Conservation (phyloP, 345 rosid species). For the Lenwebbia sp. region DNA sequence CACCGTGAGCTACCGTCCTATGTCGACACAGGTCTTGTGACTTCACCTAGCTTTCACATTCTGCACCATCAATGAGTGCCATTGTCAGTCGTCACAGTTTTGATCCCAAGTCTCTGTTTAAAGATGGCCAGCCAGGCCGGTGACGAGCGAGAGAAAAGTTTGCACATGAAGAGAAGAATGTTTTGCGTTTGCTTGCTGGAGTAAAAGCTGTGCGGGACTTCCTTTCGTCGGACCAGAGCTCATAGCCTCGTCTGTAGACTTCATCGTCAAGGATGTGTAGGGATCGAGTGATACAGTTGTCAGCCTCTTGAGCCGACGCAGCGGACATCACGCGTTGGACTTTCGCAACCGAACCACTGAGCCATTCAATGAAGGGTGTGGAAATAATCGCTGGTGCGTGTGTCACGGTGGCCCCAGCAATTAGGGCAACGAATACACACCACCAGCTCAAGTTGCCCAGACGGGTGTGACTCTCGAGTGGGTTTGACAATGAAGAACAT, state of each 20-base stretch:
- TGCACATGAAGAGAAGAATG: background rate
- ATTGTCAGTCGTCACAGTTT: background rate
- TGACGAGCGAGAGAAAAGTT: background rate
- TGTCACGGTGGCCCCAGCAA: background rate
- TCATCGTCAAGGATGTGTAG: background rate
- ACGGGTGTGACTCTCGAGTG: background rate
- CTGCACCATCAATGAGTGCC: background rate
- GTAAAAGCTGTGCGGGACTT: background rate
- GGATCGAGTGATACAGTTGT: background rate
- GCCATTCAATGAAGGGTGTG: background rate
- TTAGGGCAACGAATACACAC: background rate
- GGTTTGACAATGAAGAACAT: background rate
- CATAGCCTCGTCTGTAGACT: background rate
- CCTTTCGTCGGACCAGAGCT: background rate
- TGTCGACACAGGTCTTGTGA: background rate
- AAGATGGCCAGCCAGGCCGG: background rate
- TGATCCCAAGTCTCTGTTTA: background rate
- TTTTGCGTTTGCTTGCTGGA: background rate
- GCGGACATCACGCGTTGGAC: background rate
- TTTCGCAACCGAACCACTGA: background rate
- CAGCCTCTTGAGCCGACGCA: background rate
- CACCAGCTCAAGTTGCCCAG: background rate
- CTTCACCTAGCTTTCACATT: background rate
- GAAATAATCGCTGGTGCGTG: background rate
- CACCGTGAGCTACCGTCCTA: background rate